A percentile compares a stretch with the other conserved stretches of the same genome.
Evolutionary conservation across 2,329 filamentous ascomycete genomes (phyloP).

Genomic region (Coniochaeta sp.): DNA sequence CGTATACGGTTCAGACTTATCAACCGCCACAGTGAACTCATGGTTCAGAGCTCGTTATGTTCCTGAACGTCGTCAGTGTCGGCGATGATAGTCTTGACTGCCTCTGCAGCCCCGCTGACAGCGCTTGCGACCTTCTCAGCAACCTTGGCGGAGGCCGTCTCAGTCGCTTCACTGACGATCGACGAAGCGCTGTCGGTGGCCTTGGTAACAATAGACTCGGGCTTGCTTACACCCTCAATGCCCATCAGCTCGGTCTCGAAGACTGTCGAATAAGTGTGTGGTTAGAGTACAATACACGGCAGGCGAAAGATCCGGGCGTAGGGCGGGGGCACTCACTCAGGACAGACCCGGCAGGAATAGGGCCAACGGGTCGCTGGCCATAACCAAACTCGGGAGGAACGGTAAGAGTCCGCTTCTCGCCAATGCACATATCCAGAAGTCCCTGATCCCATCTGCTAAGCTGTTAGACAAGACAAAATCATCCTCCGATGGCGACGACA

Average conservation of each 20-base stretch:
- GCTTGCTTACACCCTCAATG: slow-evolving; percentile 64
- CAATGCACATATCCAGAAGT: slow-evolving; percentile 87
- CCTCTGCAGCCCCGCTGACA: slow-evolving; percentile 40
- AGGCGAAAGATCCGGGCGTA: background rate
- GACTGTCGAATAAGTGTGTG: slow-evolving; percentile 36
- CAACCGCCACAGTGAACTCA: background rate
- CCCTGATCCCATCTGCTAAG: slow-evolving; percentile 74
- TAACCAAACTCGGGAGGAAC: slow-evolving; percentile 86
- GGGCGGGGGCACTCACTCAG: slow-evolving; percentile 43
- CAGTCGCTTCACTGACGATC: slow-evolving; percentile 17
- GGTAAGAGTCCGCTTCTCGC: slow-evolving; percentile 81
- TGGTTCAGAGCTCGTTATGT: slow-evolving; percentile 52
- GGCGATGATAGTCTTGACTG: slow-evolving; percentile 41
- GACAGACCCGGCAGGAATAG: slow-evolving; percentile 76
- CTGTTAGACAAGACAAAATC: slow-evolving; percentile 9
- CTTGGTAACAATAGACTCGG: slow-evolving; percentile 38
- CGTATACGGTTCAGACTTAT: background rate
- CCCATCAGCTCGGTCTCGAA: slow-evolving; percentile 88
- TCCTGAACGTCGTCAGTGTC: slow-evolving; percentile 49
- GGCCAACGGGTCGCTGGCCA: slow-evolving; percentile 66
- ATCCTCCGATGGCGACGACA: background rate
- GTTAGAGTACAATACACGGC: slow-evolving; percentile 5
- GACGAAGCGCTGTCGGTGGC: slow-evolving; percentile 15
- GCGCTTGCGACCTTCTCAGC: slow-evolving; percentile 38
- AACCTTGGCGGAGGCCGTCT: slow-evolving; percentile 29